Percentiles rank a stretch among this genome's conserved stretches.
phyloP scores from a whole-genome alignment of 176 grass and related monocot species.

The Urochloa ruziziensis region DNA sequence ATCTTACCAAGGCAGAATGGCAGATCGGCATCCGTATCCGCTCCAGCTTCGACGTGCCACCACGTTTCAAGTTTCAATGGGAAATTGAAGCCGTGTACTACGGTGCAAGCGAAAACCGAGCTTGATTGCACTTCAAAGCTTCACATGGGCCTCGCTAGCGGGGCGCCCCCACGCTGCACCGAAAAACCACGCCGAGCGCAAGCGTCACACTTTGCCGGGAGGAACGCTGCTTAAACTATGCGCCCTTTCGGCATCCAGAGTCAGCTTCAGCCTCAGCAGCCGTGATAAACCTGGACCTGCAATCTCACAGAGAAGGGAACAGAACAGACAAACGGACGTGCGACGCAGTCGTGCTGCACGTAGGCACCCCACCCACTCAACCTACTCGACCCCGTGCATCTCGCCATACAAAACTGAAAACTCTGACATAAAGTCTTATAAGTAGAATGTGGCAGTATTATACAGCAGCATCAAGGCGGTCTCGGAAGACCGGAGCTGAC shows the following conservation, averaged over 20 bases:
- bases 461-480: constrained; percentile 8
- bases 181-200: background rate
- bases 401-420: background rate
- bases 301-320: background rate
- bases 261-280: constrained; percentile 8
- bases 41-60: constrained; percentile 26
- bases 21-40: background rate
- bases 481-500: background rate
- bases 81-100: background rate
- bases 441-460: constrained; percentile 4
- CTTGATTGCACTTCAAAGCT: constrained; percentile 17
- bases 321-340: constrained; percentile 41
- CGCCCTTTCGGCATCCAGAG: background rate
- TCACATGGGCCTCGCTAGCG: constrained; percentile 42
- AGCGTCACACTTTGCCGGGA: constrained; percentile 36
- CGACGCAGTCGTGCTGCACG: constrained; percentile 38
- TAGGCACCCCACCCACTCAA: background rate
- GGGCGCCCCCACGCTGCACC: background rate
- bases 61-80: constrained; percentile 23
- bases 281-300: constrained; percentile 8
- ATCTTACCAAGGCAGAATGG: background rate
- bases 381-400: constrained; percentile 25
- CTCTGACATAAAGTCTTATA: background rate
- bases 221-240: constrained; percentile 15
- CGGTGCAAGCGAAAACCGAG: background rate